Conservation (phyloP, 2,329 filamentous ascomycete species). For the Hypoxylon sp. region DNA sequence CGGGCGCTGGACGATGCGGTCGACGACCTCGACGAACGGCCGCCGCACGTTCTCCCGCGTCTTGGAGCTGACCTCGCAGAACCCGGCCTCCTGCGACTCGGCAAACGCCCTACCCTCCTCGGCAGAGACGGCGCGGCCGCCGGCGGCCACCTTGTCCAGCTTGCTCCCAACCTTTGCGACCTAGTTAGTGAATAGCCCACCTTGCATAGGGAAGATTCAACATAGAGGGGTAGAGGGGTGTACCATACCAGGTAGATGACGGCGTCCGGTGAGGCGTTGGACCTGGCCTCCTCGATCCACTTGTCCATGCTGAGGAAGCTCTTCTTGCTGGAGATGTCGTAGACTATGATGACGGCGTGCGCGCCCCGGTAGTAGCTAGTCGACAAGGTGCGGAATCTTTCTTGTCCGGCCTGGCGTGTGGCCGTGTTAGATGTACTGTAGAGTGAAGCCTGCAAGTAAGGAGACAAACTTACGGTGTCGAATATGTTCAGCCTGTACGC, state of each 20-base stretch:
- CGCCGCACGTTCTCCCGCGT: conserved; percentile 59
- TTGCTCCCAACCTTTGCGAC: conserved; percentile 56
- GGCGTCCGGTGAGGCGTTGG: conserved; percentile 57
- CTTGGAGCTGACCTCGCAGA: conserved; percentile 63
- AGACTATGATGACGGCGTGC: conserved; percentile 58
- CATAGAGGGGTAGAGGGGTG: background rate
- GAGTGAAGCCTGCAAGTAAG: background rate
- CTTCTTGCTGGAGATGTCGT: conserved; percentile 57
- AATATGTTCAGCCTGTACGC: conserved; percentile 62
- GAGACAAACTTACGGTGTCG: conserved; percentile 52
- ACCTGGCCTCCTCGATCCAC: conserved; percentile 63
- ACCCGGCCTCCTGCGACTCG: conserved; percentile 53
- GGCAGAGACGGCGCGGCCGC: conserved; percentile 52
- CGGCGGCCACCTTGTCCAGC: conserved; percentile 54
- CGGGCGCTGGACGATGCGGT: conserved; percentile 56
- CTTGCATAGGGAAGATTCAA: background rate
- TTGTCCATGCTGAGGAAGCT: conserved; percentile 60
- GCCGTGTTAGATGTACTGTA: conserved; percentile 2
- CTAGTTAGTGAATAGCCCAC: conserved; percentile 8
- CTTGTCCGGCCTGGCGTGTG: conserved; percentile 52
- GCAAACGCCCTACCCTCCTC: conserved; percentile 59
- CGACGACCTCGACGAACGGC: conserved; percentile 61
- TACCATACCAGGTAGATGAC: conserved; percentile 56
- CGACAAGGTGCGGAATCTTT: conserved; percentile 59
- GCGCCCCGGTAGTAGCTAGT: conserved; percentile 61